Base-by-base conservation (phyloP, 768 basidiomycete species). In the Gloeophyllum trabeum region DNA sequence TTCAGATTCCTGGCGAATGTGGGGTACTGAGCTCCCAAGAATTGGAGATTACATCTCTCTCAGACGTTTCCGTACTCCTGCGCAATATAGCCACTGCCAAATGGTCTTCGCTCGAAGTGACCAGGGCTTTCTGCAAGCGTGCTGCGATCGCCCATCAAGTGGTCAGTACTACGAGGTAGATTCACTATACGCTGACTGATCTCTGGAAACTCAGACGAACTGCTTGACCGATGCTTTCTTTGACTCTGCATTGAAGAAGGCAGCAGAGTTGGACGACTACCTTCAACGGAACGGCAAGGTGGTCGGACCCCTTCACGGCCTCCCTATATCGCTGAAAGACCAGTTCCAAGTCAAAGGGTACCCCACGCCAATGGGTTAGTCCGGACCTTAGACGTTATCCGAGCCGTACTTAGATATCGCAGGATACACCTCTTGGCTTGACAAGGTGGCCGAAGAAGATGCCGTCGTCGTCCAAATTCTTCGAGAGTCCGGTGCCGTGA, bases 221-320 rank as follows among this genome's bases (percentile, higher is more conserved):
- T 89, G 88, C 54, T 54, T 90, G 26, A 89, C 86, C 0, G 86
- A 89, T 56, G 76, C 87, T 16, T 87, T 84, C 50, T 69, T 87
- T 40, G 80, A 88, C 19, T 66, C 70, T 4, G 88, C 82, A 1
- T 62, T 86, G 4, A 61, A 58, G 12, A 67, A 77, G 6, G 88
- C 89, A 2, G 59, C 66, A 14, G 69, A 76, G 53, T 65, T 90
- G 3, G 89, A 91, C 50, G 72, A 70, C 4, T 59, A 75, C 46
- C 57, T 84, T 34, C 66, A 65, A 49, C 60, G 51, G 46, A 88
- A 76, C 0, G 88, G 87, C 19, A 70, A 70, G 45, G 60, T 72
- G 2, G 61, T 83, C 1, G 88, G 88, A 0, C 80, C 82, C 2
- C 63, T 88, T 3, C 86, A 88, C 49, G 85, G 83, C 1, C 63